Percentiles rank a stretch among this genome's conserved stretches.
These are phyloP conservation scores for Rhodamnia argentea DNA, from an alignment of 345 rosid genomes.

Conservation along the genomic window DNA sequence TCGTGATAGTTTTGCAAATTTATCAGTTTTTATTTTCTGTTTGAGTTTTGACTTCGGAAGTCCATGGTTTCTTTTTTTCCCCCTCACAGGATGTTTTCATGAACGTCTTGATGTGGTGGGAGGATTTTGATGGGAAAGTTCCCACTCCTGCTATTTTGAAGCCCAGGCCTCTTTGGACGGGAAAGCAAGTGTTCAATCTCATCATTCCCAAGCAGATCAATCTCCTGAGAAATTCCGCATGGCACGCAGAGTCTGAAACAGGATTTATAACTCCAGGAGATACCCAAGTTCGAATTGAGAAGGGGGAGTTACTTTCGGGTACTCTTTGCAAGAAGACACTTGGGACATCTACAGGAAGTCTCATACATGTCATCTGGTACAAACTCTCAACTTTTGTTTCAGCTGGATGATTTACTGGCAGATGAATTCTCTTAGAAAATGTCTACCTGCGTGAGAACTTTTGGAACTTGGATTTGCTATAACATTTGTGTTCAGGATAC, in stretches of 20 bases:
- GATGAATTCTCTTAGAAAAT: background rate
- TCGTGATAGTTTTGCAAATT: background rate
- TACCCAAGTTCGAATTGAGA: conserved; percentile 86
- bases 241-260: conserved; percentile 79
- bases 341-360: conserved; percentile 89
- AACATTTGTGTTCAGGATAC: background rate
- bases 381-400: background rate
- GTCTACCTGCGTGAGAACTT: background rate
- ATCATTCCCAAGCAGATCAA: conserved; percentile 98
- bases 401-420: background rate
- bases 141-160: conserved; percentile 91
- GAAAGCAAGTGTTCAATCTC: conserved; percentile 95
- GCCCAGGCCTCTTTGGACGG: conserved; percentile 98
- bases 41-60: background rate
- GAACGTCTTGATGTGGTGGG: conserved; percentile 99
- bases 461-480: background rate
- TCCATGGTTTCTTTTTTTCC: background rate
- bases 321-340: conserved; percentile 97
- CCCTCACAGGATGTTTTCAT: conserved; percentile 76
- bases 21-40: background rate
- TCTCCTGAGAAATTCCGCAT: conserved; percentile 72
- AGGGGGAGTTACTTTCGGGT: conserved; percentile 86
- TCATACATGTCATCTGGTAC: conserved; percentile 94
- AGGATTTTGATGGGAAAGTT: conserved; percentile 97
- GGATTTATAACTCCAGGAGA: conserved; percentile 87